Percentiles rank a stretch among this genome's conserved stretches.
Evolutionary conservation across 257 asterid genomes (phyloP).

Genomic region (Cruciata laevipes): DNA sequence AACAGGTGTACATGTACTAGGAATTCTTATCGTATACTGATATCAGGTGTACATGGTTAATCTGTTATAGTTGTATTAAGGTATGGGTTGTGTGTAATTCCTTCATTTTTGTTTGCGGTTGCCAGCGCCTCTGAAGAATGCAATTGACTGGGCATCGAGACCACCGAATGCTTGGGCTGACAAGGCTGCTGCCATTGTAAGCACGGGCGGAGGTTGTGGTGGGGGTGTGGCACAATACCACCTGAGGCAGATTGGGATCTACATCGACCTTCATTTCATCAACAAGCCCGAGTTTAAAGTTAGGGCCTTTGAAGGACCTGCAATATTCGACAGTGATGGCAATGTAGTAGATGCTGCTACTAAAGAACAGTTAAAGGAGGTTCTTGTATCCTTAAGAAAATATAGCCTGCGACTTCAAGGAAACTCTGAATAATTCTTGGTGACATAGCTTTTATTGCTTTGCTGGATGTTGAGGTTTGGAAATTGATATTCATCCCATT

Average conservation of each 20-base stretch:
- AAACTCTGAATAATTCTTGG: slow-evolving; percentile 2
- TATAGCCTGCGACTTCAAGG: slow-evolving; percentile 59
- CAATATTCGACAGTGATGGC: slow-evolving; percentile 60
- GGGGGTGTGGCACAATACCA: slow-evolving; percentile 83
- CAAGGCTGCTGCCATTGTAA: slow-evolving; percentile 74
- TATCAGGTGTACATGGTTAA: background rate
- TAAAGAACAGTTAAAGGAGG: slow-evolving; percentile 39
- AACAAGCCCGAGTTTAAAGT: slow-evolving; percentile 77
- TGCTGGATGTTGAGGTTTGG: no score
- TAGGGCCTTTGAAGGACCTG: slow-evolving; percentile 51
- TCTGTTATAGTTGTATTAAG: background rate
- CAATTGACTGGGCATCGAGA: slow-evolving; percentile 88
- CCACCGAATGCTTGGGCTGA: slow-evolving; percentile 80
- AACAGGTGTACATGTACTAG: background rate
- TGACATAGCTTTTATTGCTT: no score
- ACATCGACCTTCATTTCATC: slow-evolving; percentile 77
- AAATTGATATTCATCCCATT: no score
- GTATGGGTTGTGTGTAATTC: background rate
- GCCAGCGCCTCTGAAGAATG: slow-evolving; percentile 75
- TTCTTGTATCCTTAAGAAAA: slow-evolving; percentile 49
- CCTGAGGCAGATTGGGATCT: slow-evolving; percentile 82
- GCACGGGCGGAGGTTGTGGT: slow-evolving; percentile 63
- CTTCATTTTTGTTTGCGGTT: background rate
- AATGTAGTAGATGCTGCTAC: slow-evolving; percentile 54
- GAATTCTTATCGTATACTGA: background rate